Base-by-base conservation (phyloP, 1,284 basidiomycete species). In the Trichosporon sp. region DNA sequence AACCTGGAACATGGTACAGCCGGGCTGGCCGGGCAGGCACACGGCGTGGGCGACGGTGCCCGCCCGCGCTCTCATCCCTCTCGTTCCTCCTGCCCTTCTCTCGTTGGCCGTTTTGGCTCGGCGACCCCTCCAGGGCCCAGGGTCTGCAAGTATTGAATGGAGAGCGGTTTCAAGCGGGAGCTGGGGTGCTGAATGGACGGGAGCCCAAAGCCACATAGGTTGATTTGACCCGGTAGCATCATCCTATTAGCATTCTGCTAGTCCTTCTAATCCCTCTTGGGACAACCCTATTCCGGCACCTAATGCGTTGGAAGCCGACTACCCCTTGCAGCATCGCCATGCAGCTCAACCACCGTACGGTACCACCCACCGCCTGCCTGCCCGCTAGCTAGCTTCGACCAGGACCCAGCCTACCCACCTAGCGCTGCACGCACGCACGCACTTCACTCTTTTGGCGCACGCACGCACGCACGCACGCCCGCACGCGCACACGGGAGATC, bases 251-350 rank as follows among this genome's bases (percentile, higher is more conserved):
- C n/a, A n/a, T n/a, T n/a, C n/a, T n/a, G n/a, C n/a, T n/a, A n/a
- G n/a, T n/a, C n/a, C n/a, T n/a, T 5, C 49, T 54, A 54, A 54
- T 54, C 49, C 16, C 14, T 9, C n/a, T n/a, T n/a, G n/a, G n/a
- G n/a, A n/a, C n/a, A n/a, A n/a, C n/a, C n/a, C n/a, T n/a, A n/a
- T n/a, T n/a, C n/a, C n/a, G n/a, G n/a, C n/a, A n/a, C n/a, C n/a
- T n/a, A n/a, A n/a, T n/a, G n/a, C n/a, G n/a, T n/a, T n/a, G n/a
- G n/a, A n/a, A n/a, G 49, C 6, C 49, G 9, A 25, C 19, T 54
- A n/a, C 49, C 49, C 49, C 49, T 54, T 54, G 49, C 49, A 54
- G 49, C n/a, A n/a, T n/a, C n/a, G n/a, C n/a, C n/a, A n/a, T n/a
- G n/a, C n/a, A n/a, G n/a, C n/a, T n/a, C n/a, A n/a, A n/a, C n/a